These are phyloP conservation scores for Claviceps pazoutovae DNA, from an alignment of 2,329 filamentous ascomycete species.

Conservation along the genomic window DNA sequence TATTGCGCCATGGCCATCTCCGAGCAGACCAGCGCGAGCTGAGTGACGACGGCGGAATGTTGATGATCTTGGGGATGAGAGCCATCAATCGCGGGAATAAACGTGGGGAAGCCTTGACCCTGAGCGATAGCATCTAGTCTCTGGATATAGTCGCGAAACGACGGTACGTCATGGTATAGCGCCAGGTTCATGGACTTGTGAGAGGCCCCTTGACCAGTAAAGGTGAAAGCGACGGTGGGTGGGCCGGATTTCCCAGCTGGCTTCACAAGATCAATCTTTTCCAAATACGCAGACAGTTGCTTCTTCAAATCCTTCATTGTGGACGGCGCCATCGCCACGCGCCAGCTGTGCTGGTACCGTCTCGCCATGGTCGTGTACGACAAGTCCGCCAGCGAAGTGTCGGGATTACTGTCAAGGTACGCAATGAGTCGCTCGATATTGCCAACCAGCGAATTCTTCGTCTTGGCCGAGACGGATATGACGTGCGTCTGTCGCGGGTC, in stretches of 20 bases:
- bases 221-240: slow-evolving; percentile 23
- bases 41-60: slow-evolving; percentile 11
- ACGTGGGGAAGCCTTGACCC: slow-evolving; percentile 22
- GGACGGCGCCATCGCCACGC: slow-evolving; percentile 31
- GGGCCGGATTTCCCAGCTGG: not conserved
- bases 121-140: slow-evolving; percentile 18
- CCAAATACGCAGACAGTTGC: not conserved
- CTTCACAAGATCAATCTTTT: not conserved
- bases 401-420: slow-evolving; percentile 37
- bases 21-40: slow-evolving; percentile 25
- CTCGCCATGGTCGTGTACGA: slow-evolving; percentile 57
- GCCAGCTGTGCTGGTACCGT: slow-evolving; percentile 44
- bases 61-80: slow-evolving; percentile 13
- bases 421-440: slow-evolving; percentile 42
- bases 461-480: slow-evolving; percentile 45
- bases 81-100: slow-evolving; percentile 30
- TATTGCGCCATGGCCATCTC: slow-evolving; percentile 27
- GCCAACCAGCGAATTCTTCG: slow-evolving; percentile 39
- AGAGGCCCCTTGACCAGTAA: slow-evolving; percentile 31
- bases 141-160: slow-evolving; percentile 20
- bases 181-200: slow-evolving; percentile 18
- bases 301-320: not conserved
- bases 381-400: slow-evolving; percentile 40
- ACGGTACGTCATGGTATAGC: slow-evolving; percentile 17
- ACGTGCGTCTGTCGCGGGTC: slow-evolving; percentile 44